Base-by-base conservation (phyloP, 2,329 filamentous ascomycete species). In the Sporothrix mexicana region DNA sequence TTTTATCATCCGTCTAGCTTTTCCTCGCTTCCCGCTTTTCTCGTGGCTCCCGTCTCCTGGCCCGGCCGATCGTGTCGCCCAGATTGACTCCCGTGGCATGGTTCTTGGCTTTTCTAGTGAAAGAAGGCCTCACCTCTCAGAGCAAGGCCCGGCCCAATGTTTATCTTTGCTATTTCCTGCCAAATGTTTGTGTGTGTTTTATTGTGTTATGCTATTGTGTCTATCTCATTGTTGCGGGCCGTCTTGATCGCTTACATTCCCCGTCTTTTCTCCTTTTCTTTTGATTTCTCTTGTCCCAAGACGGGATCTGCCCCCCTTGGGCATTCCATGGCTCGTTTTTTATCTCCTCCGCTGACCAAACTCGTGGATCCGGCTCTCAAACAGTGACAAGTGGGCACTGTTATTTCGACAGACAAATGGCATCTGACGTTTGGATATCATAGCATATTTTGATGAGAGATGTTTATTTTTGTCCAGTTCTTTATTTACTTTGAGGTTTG, bases 61-160 rank as follows among this genome's bases (percentile, higher is more conserved):
- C 47, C 66, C 47, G 66, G 47, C 23, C 45, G 66, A 68, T 68
- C 66, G 45, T 53, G 66, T 68, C 17, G 45, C 9, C 66, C 47
- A 68, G 66, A 68, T 68, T 68, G 66, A 43, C 66, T 68, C 47
- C 47, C 64, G 64, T 7, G n/a, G 49, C 20, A 57, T 45, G 36
- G 25, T 36, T 36, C 51, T 45, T 57, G 51, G 49, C 51, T 23
- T 17, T 2, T 20, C n/a, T 25, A 55, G 23, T 20, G 2, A 55
- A 17, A 51, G 51, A 55, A 36, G 30, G 30, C 30, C 30, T 36
- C 30, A 36, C 30, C 30, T 36, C 30, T 36, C 30, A 36, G 7
- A 36, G 30, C 30, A 36, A 36, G 20, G 61, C 41, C 67, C 57
- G 49, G 67, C 13, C 67, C 3, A 36, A 45, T 69, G 67, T 45